A percentile compares a stretch with the other conserved stretches of the same genome.
Evolutionary conservation across 768 basidiomycete species (phyloP).

Genomic region (Hortiboletus flavorubellus): DNA sequence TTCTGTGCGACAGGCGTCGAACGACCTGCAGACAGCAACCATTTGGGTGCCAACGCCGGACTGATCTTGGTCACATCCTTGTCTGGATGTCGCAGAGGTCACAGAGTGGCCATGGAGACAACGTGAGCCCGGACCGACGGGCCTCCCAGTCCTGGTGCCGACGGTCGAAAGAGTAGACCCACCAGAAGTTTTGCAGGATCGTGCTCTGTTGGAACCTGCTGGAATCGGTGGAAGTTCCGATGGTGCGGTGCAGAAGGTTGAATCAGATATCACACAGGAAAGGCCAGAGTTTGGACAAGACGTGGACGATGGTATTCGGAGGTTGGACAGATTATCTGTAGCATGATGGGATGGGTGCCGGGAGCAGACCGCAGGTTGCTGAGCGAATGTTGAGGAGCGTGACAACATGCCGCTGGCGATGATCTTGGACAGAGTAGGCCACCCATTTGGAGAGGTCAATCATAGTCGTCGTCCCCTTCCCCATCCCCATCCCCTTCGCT

Average conservation of each 20-base stretch:
- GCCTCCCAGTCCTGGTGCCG: conserved; percentile 23
- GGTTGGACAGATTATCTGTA: conserved; percentile 22
- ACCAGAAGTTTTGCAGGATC: conserved; percentile 28
- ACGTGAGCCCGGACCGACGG: conserved; percentile 16
- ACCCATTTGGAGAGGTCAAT: conserved; percentile 17
- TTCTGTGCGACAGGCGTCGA: conserved; percentile 21
- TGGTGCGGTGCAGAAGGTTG: conserved; percentile 30
- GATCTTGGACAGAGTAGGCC: conserved; percentile 26
- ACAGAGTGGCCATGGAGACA: conserved; percentile 22
- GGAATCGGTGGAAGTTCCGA: conserved; percentile 33
- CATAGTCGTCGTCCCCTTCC: conserved; percentile 10
- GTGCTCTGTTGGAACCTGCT: conserved; percentile 18
- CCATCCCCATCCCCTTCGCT: conserved; percentile 1
- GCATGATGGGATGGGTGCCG: conserved; percentile 17
- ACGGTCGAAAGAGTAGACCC: conserved; percentile 30
- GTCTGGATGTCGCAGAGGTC: conserved; percentile 23
- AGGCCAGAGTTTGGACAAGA: conserved; percentile 27
- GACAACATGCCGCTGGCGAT: conserved; percentile 15
- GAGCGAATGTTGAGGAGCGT: conserved; percentile 18
- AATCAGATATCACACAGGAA: conserved; percentile 30
- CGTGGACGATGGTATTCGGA: conserved; percentile 28
- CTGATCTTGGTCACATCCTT: conserved; percentile 21
- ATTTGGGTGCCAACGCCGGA: conserved; percentile 18
- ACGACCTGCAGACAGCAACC: conserved; percentile 20
- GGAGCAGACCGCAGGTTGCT: conserved; percentile 11